Evolutionary conservation across 768 basidiomycete genomes (phyloP).

Genomic region (Phlebiopsis flavidoalba): DNA sequence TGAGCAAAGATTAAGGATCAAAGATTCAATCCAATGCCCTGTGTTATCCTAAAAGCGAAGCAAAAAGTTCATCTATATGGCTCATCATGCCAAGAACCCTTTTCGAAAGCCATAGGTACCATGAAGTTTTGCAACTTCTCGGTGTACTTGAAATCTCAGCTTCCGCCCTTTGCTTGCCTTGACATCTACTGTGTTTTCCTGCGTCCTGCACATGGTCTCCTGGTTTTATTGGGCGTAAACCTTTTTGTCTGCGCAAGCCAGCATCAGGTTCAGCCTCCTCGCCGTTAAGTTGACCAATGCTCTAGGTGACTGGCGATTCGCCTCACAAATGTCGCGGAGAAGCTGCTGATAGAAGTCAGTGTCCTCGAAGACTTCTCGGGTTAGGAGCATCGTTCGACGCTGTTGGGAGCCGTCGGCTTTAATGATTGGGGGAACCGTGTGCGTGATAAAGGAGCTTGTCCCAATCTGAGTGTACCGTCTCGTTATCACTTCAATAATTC

Average conservation of each 20-base stretch:
- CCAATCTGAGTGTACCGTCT: slow-evolving; percentile 51
- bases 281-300: slow-evolving; percentile 36
- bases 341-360: slow-evolving; percentile 92
- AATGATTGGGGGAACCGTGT: slow-evolving; percentile 57
- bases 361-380: slow-evolving; percentile 68
- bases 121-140: slow-evolving; percentile 97
- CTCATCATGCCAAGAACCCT: slow-evolving; percentile 87
- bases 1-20: background rate
- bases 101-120: slow-evolving; percentile 67
- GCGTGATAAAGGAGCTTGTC: slow-evolving; percentile 53
- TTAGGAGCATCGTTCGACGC: slow-evolving; percentile 29
- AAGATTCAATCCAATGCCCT: background rate
- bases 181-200: slow-evolving; percentile 75
- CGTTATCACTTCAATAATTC: slow-evolving; percentile 73
- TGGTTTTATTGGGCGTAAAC: slow-evolving; percentile 68
- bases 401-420: no score
- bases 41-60: slow-evolving; percentile 80
- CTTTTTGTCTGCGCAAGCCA: slow-evolving; percentile 64
- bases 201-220: no score
- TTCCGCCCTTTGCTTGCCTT: slow-evolving; percentile 95
- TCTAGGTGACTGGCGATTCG: no score
- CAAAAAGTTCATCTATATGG: slow-evolving; percentile 95
- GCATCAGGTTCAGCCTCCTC: slow-evolving; percentile 42
- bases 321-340: slow-evolving; percentile 86
- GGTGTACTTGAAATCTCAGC: slow-evolving; percentile 89